These are phyloP conservation scores for Saccharomycopsis sp. DNA, from an alignment of 805 yeast genomes.

Conservation along the genomic window DNA sequence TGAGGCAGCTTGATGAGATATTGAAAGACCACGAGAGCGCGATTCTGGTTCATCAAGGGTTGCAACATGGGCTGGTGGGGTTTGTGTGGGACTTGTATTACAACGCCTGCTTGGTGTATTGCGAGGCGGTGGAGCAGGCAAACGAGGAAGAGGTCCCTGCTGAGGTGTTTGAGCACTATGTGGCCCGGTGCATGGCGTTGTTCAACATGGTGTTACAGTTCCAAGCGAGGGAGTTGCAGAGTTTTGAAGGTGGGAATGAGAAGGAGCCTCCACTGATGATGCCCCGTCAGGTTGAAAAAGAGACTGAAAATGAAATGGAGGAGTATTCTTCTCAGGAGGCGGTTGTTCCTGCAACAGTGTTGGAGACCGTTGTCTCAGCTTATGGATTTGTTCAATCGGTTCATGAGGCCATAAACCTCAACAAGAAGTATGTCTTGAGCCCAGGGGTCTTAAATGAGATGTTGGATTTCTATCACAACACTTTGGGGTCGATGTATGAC, in stretches of 20 bases:
- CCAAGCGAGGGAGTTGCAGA: constrained; percentile 17
- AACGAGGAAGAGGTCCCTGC: constrained; percentile 4
- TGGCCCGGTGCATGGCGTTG: constrained; percentile 9
- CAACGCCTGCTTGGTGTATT: constrained; percentile 19
- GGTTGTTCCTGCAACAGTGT: constrained; percentile 17
- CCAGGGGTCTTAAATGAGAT: background rate
- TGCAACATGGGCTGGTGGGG: background rate
- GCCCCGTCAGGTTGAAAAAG: constrained; percentile 5
- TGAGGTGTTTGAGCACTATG: constrained; percentile 5
- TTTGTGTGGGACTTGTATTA: constrained; percentile 21
- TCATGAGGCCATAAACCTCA: constrained; percentile 11
- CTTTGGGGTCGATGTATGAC: too few species aligned
- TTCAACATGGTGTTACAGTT: constrained; percentile 10
- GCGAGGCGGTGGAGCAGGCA: constrained; percentile 18
- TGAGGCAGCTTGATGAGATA: constrained; percentile 10
- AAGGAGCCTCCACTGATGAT: too few species aligned
- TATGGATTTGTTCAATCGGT: constrained; percentile 15
- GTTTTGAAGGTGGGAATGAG: constrained; percentile 5
- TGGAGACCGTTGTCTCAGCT: constrained; percentile 15
- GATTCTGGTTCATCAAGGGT: constrained; percentile 1
- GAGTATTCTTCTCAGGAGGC: constrained; percentile 17
- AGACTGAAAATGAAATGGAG: constrained; percentile 4
- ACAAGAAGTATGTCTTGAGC: background rate
- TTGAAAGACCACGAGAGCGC: constrained; percentile 12
- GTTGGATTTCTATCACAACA: too few species aligned